These are phyloP conservation scores for Colletotrichum sp. DNA, from an alignment of 2,329 filamentous ascomycete species.

Conservation along the genomic window DNA sequence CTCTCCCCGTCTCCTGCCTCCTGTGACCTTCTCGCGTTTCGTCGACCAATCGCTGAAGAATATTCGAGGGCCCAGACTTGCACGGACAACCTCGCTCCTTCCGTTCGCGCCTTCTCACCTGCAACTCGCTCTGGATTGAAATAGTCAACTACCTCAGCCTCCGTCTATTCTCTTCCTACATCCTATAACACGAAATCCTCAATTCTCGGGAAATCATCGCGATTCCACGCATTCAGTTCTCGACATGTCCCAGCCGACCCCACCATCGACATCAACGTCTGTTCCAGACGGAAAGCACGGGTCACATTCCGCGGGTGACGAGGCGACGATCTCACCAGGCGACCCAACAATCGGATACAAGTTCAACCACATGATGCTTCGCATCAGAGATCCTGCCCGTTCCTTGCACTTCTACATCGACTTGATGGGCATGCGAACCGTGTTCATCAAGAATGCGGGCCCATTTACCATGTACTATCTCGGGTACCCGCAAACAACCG, in stretches of 20 bases:
- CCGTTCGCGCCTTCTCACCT: too few relatives aligned
- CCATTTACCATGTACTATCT: rapidly evolving
- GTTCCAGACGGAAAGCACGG: rapidly evolving
- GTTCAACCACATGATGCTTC: not conserved
- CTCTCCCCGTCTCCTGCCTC: too few relatives aligned
- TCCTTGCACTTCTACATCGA: not conserved
- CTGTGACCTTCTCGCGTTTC: too few relatives aligned
- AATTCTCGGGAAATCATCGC: rapidly evolving
- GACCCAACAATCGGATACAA: not conserved
- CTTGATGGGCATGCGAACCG: not conserved
- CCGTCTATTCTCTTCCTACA: too few relatives aligned
- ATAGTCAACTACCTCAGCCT: too few relatives aligned
- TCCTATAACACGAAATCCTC: rapidly evolving
- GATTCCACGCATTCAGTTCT: rapidly evolving
- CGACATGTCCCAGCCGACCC: not conserved
- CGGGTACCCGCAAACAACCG: not conserved
- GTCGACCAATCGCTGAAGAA: too few relatives aligned
- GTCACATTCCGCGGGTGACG: rapidly evolving
- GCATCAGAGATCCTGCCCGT: not conserved
- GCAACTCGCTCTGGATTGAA: too few relatives aligned
- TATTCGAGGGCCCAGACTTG: too few relatives aligned
- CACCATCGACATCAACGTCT: not conserved
- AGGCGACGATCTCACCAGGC: not conserved
- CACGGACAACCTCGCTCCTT: too few relatives aligned
- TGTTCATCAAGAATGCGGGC: not conserved